Conservation (phyloP, 495 filamentous ascomycete genomes). For the Penicillium steckii region DNA sequence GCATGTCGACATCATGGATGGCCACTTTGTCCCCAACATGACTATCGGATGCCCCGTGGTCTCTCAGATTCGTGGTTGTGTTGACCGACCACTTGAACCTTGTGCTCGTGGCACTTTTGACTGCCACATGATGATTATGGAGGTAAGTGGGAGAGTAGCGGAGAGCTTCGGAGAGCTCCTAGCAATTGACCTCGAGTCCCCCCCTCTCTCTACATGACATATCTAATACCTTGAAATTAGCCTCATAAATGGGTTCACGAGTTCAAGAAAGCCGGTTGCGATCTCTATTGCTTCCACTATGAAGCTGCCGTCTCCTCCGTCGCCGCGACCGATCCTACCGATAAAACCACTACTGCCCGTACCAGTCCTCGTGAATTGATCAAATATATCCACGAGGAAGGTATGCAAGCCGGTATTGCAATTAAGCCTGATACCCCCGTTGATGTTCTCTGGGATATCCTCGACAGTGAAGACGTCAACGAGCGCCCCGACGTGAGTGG, state of each 20-base stretch:
- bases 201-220: no score
- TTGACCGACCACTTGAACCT: slow-evolving; percentile 57
- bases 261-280: slow-evolving; percentile 90
- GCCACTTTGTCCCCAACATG: slow-evolving; percentile 98
- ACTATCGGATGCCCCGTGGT: slow-evolving; percentile 95
- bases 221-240: slow-evolving; percentile 36
- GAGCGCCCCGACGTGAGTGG: slow-evolving; percentile 91
- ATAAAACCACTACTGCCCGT: slow-evolving; percentile 55
- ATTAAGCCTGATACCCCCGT: slow-evolving; percentile 91
- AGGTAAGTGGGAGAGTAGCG: no score
- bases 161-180: no score
- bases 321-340: slow-evolving; percentile 76
- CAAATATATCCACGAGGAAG: slow-evolving; percentile 80
- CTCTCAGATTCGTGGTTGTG: slow-evolving; percentile 83
- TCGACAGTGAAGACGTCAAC: slow-evolving; percentile 65
- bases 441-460: slow-evolving; percentile 85
- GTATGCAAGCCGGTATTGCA: slow-evolving; percentile 90
- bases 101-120: slow-evolving; percentile 89
- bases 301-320: slow-evolving; percentile 87
- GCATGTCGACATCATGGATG: slow-evolving; percentile 85
- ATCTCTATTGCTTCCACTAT: slow-evolving; percentile 99
- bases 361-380: slow-evolving; percentile 86
- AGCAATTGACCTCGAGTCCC: no score
- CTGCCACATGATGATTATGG: slow-evolving; percentile 99
- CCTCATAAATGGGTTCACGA: slow-evolving; percentile 97